These are phyloP conservation scores for Coemansia sp. DNA, from an alignment of 192 early-diverging fungal species.

Conservation along the genomic window DNA sequence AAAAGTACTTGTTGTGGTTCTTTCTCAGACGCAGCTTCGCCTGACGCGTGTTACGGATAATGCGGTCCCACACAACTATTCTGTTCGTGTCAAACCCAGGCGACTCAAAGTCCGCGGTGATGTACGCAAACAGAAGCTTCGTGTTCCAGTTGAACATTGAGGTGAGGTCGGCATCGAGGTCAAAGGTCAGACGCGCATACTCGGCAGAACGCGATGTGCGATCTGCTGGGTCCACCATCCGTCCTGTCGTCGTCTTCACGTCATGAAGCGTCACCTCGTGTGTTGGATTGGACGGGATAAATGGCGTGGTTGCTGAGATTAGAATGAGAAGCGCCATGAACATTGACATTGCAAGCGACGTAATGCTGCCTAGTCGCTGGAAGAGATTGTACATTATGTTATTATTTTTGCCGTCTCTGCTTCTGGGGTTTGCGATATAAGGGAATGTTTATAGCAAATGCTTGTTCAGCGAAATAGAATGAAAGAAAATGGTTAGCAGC, in stretches of 20 bases:
- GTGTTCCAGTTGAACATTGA: conserved; percentile 58
- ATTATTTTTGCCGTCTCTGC: background rate
- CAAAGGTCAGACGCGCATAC: conserved; percentile 51
- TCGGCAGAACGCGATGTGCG: conserved; percentile 36
- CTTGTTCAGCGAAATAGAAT: background rate
- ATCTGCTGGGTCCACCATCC: conserved; percentile 44
- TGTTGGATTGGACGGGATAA: conserved; percentile 37
- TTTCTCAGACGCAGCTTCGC: conserved; percentile 44
- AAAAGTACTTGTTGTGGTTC: conserved; percentile 54
- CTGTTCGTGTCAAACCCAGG: conserved; percentile 35
- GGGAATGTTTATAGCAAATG: too few species aligned
- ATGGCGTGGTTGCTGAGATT: conserved; percentile 42
- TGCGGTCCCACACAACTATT: conserved; percentile 53
- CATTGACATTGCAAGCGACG: conserved; percentile 54
- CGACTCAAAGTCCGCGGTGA: conserved; percentile 41
- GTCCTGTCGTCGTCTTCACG: conserved; percentile 47
- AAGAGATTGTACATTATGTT: conserved; percentile 51
- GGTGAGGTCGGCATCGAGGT: conserved; percentile 50
- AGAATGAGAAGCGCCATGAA: conserved; percentile 45
- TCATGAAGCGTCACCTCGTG: conserved; percentile 32
- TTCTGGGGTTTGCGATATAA: too few species aligned
- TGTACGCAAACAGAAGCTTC: conserved; percentile 48
- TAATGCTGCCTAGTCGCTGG: conserved; percentile 50
- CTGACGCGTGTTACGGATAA: conserved; percentile 39
- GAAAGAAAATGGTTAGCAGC: background rate